Percentiles rank a stretch among this genome's conserved stretches.
Conservation (phyloP, 2,329 filamentous ascomycete species). For the Phialophora macrospora region DNA sequence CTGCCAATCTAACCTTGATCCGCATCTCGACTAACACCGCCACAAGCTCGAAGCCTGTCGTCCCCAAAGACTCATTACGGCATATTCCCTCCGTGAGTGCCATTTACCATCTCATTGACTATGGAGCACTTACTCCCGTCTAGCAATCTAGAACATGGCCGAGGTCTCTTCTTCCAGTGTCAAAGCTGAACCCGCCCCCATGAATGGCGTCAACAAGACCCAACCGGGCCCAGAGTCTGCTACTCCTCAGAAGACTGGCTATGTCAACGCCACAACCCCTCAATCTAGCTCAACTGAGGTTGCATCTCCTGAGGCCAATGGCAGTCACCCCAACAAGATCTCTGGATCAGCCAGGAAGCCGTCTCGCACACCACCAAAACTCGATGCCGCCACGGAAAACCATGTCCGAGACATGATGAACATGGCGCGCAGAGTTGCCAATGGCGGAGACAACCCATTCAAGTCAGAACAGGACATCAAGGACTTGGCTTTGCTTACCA, state of each 20-base stretch:
- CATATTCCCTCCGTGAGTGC: background rate
- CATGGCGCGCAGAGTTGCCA: slow-evolving; percentile 3
- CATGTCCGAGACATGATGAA: slow-evolving; percentile 14
- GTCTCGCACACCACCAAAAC: slow-evolving; percentile 6
- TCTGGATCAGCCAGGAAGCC: slow-evolving; percentile 4
- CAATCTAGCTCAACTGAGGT: background rate
- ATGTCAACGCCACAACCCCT: background rate
- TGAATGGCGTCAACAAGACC: background rate
- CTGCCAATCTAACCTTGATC: background rate
- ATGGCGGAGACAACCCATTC: background rate
- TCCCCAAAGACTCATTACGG: background rate
- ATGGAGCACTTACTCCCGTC: background rate
- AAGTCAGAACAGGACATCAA: slow-evolving; percentile 7
- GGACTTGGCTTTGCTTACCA: slow-evolving; percentile 14
- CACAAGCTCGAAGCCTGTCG: background rate
- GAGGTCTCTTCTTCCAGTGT: background rate
- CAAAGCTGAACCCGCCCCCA: slow-evolving; percentile 6
- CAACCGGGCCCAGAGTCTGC: background rate
- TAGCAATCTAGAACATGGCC: background rate
- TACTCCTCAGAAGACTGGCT: slow-evolving; percentile 1
- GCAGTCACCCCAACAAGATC: background rate
- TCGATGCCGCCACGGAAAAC: slow-evolving; percentile 11
- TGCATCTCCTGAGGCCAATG: slow-evolving; percentile 2
- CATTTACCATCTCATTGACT: background rate
- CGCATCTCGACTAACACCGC: background rate